Conservation (phyloP, 1,139 yeast species). For the Kluyveromyces sp. region DNA sequence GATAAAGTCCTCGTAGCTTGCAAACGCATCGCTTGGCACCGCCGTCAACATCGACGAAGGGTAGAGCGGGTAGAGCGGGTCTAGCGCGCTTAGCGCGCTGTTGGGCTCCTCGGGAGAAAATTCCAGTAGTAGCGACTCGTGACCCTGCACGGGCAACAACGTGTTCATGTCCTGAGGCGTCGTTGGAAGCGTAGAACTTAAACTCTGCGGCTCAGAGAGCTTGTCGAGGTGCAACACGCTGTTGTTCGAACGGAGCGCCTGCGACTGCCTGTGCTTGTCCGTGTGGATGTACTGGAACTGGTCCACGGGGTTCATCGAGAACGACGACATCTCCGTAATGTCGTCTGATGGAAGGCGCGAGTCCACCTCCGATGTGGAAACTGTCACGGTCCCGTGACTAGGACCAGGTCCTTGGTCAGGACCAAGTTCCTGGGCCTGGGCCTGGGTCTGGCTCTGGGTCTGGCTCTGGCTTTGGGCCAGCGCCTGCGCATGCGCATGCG, state of each 20-base stretch:
- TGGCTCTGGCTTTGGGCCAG: constrained; percentile 1
- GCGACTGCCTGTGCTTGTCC: neutral
- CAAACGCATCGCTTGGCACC: neutral
- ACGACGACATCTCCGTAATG: constrained; percentile 6
- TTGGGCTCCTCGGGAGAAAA: constrained; percentile 2
- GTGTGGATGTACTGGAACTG: neutral
- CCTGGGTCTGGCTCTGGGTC: constrained; percentile 1
- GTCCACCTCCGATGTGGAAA: neutral
- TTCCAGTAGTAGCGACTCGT: neutral
- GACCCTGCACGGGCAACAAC: neutral
- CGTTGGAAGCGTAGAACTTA: neutral
- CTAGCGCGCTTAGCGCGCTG: neutral
- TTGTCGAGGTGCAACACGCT: neutral
- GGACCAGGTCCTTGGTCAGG: constrained; percentile 1
- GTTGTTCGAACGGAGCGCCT: neutral
- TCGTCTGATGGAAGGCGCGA: constrained; percentile 2
- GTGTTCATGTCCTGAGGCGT: constrained; percentile 1
- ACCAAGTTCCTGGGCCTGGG: neutral
- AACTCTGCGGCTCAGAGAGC: neutral
- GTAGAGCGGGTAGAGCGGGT: constrained; percentile 1
- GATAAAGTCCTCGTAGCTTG: constrained; percentile 4
- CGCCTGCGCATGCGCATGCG: neutral
- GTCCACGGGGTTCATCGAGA: constrained; percentile 1
- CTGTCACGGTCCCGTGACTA: constrained; percentile 2
- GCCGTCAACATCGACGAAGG: constrained; percentile 2